Percentiles rank a stretch among this genome's conserved stretches.
Conservation (phyloP, 129 eudicot genomes). For the Gnaphalium uliginosum region DNA sequence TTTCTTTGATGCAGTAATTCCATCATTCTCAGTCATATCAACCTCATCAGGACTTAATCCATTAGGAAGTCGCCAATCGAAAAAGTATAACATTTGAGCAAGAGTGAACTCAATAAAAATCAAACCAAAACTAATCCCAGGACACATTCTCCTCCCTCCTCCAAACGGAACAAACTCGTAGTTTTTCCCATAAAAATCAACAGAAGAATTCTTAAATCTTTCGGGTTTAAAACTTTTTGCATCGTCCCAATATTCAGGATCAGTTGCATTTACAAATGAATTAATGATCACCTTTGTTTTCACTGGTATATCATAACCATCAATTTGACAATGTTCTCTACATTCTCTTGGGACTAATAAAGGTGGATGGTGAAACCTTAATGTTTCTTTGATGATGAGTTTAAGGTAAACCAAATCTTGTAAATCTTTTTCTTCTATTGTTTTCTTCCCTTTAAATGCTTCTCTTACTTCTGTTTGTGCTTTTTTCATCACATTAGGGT, state of each 20-base stretch:
- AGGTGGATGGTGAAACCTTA: slow-evolving; percentile 22
- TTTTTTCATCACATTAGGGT: slow-evolving; percentile 18
- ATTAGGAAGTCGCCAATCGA: slow-evolving; percentile 24
- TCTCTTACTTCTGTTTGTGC: slow-evolving; percentile 25
- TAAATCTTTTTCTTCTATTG: not conserved
- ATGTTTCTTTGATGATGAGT: slow-evolving; percentile 15
- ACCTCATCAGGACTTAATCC: slow-evolving; percentile 20
- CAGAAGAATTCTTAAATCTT: slow-evolving; percentile 1
- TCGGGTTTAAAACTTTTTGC: slow-evolving; percentile 12
- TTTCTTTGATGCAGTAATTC: slow-evolving; percentile 15
- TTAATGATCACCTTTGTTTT: slow-evolving; percentile 26
- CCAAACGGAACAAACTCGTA: slow-evolving; percentile 9
- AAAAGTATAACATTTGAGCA: slow-evolving; percentile 17
- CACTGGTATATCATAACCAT: slow-evolving; percentile 10
- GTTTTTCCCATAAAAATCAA: not conserved
- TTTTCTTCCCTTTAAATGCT: slow-evolving; percentile 15
- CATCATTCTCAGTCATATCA: slow-evolving; percentile 9
- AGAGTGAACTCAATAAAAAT: slow-evolving; percentile 17
- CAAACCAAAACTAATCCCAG: slow-evolving; percentile 15
- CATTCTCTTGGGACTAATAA: slow-evolving; percentile 34
- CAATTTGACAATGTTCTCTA: slow-evolving; percentile 21
- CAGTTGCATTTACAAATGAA: slow-evolving; percentile 22
- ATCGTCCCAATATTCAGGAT: slow-evolving; percentile 25
- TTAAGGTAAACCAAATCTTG: slow-evolving; percentile 12
- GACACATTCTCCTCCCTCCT: slow-evolving; percentile 16